These are phyloP conservation scores for Chiua virens DNA, from an alignment of 768 basidiomycete species.

Conservation along the genomic window DNA sequence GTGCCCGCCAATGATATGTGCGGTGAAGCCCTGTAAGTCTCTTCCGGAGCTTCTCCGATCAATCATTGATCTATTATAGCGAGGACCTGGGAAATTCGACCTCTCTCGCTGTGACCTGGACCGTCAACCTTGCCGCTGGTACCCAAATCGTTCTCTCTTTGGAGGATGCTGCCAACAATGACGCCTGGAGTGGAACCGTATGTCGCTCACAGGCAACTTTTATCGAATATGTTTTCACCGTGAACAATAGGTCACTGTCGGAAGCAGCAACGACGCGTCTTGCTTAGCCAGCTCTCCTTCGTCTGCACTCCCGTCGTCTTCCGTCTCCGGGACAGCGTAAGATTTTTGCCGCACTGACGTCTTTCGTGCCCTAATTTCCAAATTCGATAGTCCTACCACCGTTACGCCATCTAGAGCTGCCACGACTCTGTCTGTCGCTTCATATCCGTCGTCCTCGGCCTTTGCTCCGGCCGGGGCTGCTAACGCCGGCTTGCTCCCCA, in stretches of 20 bases:
- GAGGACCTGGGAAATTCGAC: slow-evolving; percentile 58
- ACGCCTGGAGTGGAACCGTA: slow-evolving; percentile 68
- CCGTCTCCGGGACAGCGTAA: background rate
- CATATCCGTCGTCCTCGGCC: slow-evolving; percentile 15
- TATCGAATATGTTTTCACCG: background rate
- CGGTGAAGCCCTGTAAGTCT: slow-evolving; percentile 55
- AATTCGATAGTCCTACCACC: slow-evolving; percentile 1
- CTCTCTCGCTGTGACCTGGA: slow-evolving; percentile 41
- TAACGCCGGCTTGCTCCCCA: slow-evolving; percentile 29
- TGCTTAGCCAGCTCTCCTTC: slow-evolving; percentile 31
- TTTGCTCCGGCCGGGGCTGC: slow-evolving; percentile 33
- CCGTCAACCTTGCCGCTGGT: slow-evolving; percentile 45
- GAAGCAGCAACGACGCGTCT: slow-evolving; percentile 34
- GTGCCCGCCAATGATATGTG: slow-evolving; percentile 57
- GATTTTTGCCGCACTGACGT: background rate
- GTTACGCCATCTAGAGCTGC: background rate
- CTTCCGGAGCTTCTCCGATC: background rate
- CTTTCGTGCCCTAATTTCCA: background rate
- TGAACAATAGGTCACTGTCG: slow-evolving; percentile 35
- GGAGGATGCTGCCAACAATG: slow-evolving; percentile 50
- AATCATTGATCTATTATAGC: slow-evolving; percentile 35
- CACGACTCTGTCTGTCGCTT: background rate
- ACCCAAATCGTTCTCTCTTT: slow-evolving; percentile 51
- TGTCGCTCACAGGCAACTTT: slow-evolving; percentile 22
- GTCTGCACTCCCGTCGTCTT: slow-evolving; percentile 10